These are phyloP conservation scores for Saxispiralis lemnorum DNA, from an alignment of 495 filamentous ascomycete genomes.

Conservation along the genomic window DNA sequence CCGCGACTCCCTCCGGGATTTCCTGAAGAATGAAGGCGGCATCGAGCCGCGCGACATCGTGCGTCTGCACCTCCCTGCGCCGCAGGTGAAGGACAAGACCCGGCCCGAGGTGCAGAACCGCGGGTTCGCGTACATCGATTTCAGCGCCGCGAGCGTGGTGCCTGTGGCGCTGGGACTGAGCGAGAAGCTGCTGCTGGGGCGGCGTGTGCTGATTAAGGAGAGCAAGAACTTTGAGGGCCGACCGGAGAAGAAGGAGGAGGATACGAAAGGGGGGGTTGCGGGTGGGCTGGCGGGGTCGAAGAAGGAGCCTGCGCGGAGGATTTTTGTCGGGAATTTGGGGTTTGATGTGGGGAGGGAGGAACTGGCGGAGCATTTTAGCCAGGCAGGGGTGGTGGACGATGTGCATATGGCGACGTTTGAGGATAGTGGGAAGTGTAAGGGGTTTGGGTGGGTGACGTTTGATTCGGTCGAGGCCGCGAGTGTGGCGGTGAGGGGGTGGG, in stretches of 20 bases:
- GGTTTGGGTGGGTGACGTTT: conserved; percentile 89
- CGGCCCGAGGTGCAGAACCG: conserved; percentile 38
- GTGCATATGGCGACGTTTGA: conserved; percentile 87
- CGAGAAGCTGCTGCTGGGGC: conserved; percentile 56
- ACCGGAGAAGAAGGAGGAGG: conserved; percentile 34
- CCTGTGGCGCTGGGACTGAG: conserved; percentile 57
- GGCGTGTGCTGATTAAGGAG: conserved; percentile 81
- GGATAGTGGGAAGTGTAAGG: conserved; percentile 93
- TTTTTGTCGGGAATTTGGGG: conserved; percentile 83
- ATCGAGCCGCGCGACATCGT: conserved; percentile 59
- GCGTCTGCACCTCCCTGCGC: conserved; percentile 58
- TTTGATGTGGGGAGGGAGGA: conserved; percentile 74
- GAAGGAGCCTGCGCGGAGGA: conserved; percentile 48
- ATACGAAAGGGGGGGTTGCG: conserved; percentile 21
- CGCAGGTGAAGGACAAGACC: conserved; percentile 8
- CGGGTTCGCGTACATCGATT: conserved; percentile 94
- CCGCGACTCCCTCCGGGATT: conserved; percentile 50
- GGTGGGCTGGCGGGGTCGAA: not conserved
- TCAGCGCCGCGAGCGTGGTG: conserved; percentile 47
- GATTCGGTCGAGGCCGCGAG: conserved; percentile 54
- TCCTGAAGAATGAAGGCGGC: conserved; percentile 50
- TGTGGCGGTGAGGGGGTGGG: conserved; percentile 66
- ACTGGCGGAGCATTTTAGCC: conserved; percentile 57
- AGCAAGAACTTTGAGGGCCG: conserved; percentile 71
- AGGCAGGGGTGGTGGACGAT: conserved; percentile 62